These are phyloP conservation scores for Blastomyces percursus DNA, from an alignment of 2,329 filamentous ascomycete species.

Conservation along the genomic window DNA sequence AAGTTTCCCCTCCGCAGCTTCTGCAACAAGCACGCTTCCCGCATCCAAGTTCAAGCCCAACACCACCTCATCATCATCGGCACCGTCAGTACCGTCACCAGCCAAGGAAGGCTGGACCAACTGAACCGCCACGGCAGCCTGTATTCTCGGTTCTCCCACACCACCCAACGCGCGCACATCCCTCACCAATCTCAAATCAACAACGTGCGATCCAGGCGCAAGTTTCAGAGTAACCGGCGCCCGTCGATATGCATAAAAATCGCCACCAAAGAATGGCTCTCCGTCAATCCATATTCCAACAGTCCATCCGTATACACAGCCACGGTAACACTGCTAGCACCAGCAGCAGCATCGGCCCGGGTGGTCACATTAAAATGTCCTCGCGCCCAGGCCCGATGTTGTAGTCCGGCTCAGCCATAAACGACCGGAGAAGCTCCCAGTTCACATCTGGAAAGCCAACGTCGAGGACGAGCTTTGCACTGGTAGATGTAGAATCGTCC, in stretches of 20 bases:
- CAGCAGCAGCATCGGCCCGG: constrained; percentile 20
- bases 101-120: constrained; percentile 11
- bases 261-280: constrained; percentile 45
- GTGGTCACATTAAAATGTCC: constrained; percentile 35
- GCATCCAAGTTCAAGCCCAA: constrained; percentile 21
- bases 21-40: constrained; percentile 38
- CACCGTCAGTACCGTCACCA: not conserved
- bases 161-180: constrained; percentile 49
- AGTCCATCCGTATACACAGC: constrained; percentile 39
- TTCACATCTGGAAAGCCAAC: constrained; percentile 40
- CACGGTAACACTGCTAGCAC: constrained; percentile 19
- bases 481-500: constrained; percentile 19
- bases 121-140: constrained; percentile 30
- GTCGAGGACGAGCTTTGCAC: constrained; percentile 32
- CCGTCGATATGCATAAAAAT: constrained; percentile 43
- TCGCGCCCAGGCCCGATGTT: constrained; percentile 49
- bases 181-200: constrained; percentile 44
- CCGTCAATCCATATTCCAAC: constrained; percentile 46
- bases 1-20: constrained; percentile 40
- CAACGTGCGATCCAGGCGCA: constrained; percentile 38
- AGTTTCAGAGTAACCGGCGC: constrained; percentile 42
- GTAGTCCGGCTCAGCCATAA: constrained; percentile 49
- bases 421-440: constrained; percentile 41
- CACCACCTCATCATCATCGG: constrained; percentile 2
- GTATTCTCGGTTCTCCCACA: constrained; percentile 36